Evolutionary conservation across 768 basidiomycete genomes (phyloP).

Genomic region (Baorangia bicolor): DNA sequence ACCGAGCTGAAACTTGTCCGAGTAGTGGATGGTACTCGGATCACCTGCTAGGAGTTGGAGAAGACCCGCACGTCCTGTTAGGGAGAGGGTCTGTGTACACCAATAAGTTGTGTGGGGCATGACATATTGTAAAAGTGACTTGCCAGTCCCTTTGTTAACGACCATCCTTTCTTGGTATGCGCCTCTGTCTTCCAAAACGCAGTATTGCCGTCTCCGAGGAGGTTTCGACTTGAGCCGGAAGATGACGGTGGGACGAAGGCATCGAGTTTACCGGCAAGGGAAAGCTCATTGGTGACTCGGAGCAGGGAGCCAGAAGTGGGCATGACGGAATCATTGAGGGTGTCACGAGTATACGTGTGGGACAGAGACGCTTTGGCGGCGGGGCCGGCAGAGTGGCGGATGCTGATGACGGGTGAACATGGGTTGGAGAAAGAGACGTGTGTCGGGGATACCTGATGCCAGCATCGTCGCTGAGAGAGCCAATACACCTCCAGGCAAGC

Average conservation of each 20-base stretch:
- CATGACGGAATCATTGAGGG: constrained; percentile 27
- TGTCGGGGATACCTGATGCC: constrained; percentile 63
- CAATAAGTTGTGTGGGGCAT: background rate
- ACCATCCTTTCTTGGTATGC: constrained; percentile 24
- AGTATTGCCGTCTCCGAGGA: constrained; percentile 23
- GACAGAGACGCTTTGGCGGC: constrained; percentile 80
- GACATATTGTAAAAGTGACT: constrained; percentile 3
- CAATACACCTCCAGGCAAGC: constrained; percentile 72
- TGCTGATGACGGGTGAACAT: constrained; percentile 43
- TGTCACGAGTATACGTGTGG: constrained; percentile 71
- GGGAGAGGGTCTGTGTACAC: constrained; percentile 63
- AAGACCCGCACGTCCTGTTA: constrained; percentile 70
- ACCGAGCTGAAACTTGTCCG: constrained; percentile 91
- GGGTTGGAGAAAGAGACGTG: background rate
- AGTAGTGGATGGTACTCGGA: constrained; percentile 47
- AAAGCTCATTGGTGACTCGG: constrained; percentile 22
- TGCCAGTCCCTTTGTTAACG: constrained; percentile 20
- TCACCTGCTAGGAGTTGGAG: constrained; percentile 59
- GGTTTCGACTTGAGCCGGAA: background rate
- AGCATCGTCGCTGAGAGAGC: constrained; percentile 68
- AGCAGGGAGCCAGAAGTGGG: constrained; percentile 25
- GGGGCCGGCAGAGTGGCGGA: constrained; percentile 80
- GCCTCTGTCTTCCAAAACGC: constrained; percentile 30
- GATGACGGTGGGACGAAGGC: constrained; percentile 8
- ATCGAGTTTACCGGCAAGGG: constrained; percentile 22